Evolutionary conservation across 1,284 basidiomycete species (phyloP).

Genomic region (Singerocomus rubriflavus): DNA sequence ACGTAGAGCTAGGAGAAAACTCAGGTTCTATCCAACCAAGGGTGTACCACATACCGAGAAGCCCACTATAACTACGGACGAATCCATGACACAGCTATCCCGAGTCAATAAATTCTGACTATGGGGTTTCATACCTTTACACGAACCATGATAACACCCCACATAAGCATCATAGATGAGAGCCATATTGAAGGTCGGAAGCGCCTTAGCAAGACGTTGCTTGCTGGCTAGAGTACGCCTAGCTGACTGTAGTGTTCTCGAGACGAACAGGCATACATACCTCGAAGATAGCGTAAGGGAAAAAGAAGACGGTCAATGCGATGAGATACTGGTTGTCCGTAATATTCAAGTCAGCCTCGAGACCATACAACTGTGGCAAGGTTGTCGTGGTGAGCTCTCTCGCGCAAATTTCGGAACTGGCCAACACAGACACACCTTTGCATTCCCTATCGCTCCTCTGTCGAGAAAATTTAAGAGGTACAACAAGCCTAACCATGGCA

Average conservation of each 20-base stretch:
- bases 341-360: conserved; percentile 47
- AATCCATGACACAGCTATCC: conserved; percentile 51
- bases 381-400: neutral
- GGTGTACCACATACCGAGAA: conserved; percentile 40
- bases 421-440: conserved; percentile 40
- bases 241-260: neutral
- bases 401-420: neutral
- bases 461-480: conserved; percentile 65
- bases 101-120: neutral
- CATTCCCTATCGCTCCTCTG: conserved; percentile 65
- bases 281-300: conserved; percentile 55
- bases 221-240: conserved; percentile 40
- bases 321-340: conserved; percentile 52
- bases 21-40: neutral
- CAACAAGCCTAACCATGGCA: conserved; percentile 57
- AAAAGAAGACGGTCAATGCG: conserved; percentile 56
- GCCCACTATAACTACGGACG: conserved; percentile 47
- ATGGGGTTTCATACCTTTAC: neutral
- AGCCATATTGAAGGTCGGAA: conserved; percentile 61
- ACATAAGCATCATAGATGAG: conserved; percentile 50
- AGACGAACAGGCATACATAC: conserved; percentile 26
- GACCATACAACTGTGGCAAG: conserved; percentile 51
- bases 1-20: conserved; percentile 41
- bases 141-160: conserved; percentile 59
- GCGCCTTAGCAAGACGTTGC: conserved; percentile 54